Evolutionary conservation across 176 grass and related monocot genomes (phyloP).

Genomic region (Musa itinerans): DNA sequence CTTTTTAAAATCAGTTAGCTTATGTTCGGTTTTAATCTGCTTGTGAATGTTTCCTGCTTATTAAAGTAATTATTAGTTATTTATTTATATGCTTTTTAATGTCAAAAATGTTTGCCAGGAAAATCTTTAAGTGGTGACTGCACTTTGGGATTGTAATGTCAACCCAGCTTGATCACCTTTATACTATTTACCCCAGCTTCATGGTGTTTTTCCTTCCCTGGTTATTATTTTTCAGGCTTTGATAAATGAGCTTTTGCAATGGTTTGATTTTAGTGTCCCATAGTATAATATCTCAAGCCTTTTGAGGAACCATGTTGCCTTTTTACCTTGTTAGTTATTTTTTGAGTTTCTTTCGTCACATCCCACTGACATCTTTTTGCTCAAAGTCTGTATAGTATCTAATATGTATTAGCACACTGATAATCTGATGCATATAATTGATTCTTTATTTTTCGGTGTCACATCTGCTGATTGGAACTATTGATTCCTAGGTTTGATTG

Average conservation of each 20-base stretch:
- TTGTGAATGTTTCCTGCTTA: not conserved
- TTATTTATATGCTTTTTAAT: too few relatives aligned
- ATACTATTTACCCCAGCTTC: too few relatives aligned
- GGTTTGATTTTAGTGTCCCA: not conserved
- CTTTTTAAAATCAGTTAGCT: not conserved
- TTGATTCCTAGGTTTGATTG: constrained; percentile 51
- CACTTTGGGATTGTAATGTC: too few relatives aligned
- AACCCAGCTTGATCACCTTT: too few relatives aligned
- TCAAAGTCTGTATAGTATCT: not conserved
- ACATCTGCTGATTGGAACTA: too few relatives aligned
- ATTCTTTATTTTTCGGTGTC: not conserved
- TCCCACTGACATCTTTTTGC: not conserved
- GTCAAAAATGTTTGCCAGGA: too few relatives aligned
- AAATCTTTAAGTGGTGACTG: too few relatives aligned
- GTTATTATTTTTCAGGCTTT: not conserved
- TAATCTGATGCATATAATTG: not conserved
- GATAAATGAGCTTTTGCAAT: not conserved
- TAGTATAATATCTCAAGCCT: not conserved
- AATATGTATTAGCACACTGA: not conserved
- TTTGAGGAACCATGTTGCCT: not conserved
- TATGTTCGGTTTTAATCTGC: not conserved
- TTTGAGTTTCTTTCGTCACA: not conserved
- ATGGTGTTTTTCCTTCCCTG: too few relatives aligned
- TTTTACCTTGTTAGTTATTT: not conserved
- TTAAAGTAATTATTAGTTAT: not conserved